Evolutionary conservation across 208 protist species (phyloP), one percentile per base, ranked within the genome.

Genomic region (Acanthamoeba castellanii): DNA sequence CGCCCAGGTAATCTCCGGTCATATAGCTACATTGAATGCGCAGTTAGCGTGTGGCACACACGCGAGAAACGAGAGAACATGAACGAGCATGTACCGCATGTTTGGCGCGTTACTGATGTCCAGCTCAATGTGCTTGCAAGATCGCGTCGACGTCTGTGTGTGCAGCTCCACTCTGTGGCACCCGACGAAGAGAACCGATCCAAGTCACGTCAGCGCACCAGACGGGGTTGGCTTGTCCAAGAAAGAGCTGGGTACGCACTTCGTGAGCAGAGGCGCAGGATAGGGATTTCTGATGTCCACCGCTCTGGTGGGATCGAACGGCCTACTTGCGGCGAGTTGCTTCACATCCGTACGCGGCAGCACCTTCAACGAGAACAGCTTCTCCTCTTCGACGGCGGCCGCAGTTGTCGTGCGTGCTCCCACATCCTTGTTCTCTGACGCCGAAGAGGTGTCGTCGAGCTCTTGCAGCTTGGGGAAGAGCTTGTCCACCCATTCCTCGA

Each of bases 1-100:
- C 45, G 25, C 74, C 72, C 78, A 94, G 61, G 45, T 94, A 89
- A 37, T 94, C 92, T 20, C 92, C 92, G 3, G 92, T 94, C 52
- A 92, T 30, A 37, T 94, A 94, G 22, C 87, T 92, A 1, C 18
- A 57, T 57, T 2, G 52, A 57, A 22, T 57, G 52, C 13, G 52
- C 50, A 57, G 18, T 47, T 47, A 47, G 42, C 5, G 42, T 11
- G 2, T 47, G 37, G 37, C 42, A 47, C 1, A 3, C 42, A 11
- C 42, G 42, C 16, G 2, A 57, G 52, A 20, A 20, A 57, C 16
- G 52, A 50, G 27, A 57, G 42, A 90, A 87, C 59, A 14, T 25
- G 20, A 45, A 14, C 14, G 34, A 25, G 30, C 42, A 42, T 57
- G 57, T 87, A 87, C 78, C 78, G 5, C 78, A 87, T 87, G 50